phyloP scores from a whole-genome alignment of 257 asterid species.

The Penstemon newberryi region DNA sequence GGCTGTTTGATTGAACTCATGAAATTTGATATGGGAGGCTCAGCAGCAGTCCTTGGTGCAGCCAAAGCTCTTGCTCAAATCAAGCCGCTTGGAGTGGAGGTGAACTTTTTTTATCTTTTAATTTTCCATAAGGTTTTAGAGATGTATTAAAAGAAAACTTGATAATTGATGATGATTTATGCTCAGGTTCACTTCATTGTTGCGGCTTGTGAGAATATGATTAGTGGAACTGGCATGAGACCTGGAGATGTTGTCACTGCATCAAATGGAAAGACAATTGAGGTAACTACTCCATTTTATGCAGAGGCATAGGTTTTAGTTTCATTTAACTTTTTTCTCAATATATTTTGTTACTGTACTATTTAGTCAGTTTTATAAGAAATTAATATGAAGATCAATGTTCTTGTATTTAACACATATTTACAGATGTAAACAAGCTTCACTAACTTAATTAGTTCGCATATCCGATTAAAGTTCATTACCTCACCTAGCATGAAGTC shows the following conservation, averaged over 20 bases:
- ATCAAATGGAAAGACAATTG: conserved; percentile 65
- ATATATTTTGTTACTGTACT: no score
- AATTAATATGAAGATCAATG: no score
- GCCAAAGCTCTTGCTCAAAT: conserved; percentile 92
- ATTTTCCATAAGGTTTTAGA: background rate
- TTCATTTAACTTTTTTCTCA: no score
- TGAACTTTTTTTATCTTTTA: conserved; percentile 5
- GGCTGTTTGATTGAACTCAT: conserved; percentile 81
- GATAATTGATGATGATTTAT: conserved; percentile 20
- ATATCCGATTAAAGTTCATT: no score
- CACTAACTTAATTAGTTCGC: no score
- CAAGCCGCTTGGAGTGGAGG: conserved; percentile 94
- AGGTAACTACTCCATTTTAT: conserved; percentile 35
- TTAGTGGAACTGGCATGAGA: conserved; percentile 72
- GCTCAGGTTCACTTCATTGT: conserved; percentile 63
- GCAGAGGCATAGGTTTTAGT: no score
- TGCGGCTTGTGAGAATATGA: conserved; percentile 75
- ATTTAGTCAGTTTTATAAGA: no score
- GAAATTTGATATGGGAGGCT: conserved; percentile 96
- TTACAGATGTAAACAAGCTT: no score
- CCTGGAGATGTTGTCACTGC: conserved; percentile 63
- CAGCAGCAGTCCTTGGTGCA: conserved; percentile 92
- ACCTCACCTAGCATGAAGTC: no score
- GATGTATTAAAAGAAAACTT: conserved; percentile 17
- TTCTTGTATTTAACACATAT: no score